Conservation (phyloP, 768 basidiomycete genomes). For the Lactifluus echinatus region DNA sequence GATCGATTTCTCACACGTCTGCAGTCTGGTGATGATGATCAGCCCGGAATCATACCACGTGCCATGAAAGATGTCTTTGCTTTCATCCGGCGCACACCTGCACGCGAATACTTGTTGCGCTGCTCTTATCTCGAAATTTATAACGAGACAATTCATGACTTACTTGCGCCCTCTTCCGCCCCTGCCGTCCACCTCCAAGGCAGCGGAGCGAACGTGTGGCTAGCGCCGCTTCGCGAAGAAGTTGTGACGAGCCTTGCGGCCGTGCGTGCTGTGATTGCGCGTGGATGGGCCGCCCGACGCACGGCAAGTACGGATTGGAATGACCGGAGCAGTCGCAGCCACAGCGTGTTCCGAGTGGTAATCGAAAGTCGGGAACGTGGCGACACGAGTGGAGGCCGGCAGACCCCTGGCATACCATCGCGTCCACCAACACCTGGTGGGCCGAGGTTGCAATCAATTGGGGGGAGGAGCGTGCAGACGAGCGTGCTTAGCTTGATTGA, state of each 20-base stretch:
- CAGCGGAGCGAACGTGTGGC: slow-evolving; percentile 47
- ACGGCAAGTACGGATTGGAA: slow-evolving; percentile 99
- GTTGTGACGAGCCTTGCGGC: slow-evolving; percentile 87
- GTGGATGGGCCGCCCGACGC: slow-evolving; percentile 80
- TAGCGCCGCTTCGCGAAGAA: slow-evolving; percentile 79
- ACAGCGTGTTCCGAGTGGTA: slow-evolving; percentile 89
- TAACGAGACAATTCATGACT: slow-evolving; percentile 82
- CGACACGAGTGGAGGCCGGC: slow-evolving; percentile 39
- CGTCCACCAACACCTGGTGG: slow-evolving; percentile 46
- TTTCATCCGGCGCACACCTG: slow-evolving; percentile 66
- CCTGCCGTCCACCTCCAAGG: slow-evolving; percentile 67
- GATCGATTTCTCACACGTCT: background rate
- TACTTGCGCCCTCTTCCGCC: slow-evolving; percentile 64
- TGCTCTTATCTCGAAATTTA: slow-evolving; percentile 98
- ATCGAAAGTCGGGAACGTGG: slow-evolving; percentile 78
- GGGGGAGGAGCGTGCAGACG: slow-evolving; percentile 70
- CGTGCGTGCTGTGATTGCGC: slow-evolving; percentile 73
- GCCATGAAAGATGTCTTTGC: slow-evolving; percentile 89
- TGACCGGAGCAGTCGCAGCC: slow-evolving; percentile 87
- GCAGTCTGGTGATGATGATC: slow-evolving; percentile 64
- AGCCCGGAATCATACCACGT: slow-evolving; percentile 92
- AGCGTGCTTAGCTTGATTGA: slow-evolving; percentile 85
- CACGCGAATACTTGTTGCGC: slow-evolving; percentile 86
- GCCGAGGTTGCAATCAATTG: slow-evolving; percentile 63
- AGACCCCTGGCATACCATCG: slow-evolving; percentile 42